phyloP scores from a whole-genome alignment of 116 monocot species.

The Iris pallida region DNA sequence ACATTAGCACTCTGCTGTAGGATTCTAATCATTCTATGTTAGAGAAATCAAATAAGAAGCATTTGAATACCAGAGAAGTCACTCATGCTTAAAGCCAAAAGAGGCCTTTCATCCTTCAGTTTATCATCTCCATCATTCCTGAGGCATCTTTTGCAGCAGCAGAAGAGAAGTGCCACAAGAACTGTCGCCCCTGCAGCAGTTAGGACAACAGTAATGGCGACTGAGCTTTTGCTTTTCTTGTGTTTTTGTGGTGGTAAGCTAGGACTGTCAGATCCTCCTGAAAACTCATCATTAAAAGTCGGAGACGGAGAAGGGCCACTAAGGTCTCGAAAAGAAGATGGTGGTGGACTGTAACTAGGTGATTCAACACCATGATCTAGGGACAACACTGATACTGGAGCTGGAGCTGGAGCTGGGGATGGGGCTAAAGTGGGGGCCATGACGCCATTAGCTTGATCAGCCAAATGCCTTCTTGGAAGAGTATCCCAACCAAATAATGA shows the following conservation, averaged over 20 bases:
- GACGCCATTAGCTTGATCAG: conserved; percentile 11
- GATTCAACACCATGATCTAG: conserved; percentile 6
- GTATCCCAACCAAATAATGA: conserved; percentile 11
- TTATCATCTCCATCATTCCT: conserved; percentile 8
- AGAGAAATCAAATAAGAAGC: neutral
- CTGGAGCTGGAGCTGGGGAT: conserved; percentile 2
- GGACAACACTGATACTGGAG: neutral
- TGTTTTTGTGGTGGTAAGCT: conserved; percentile 12
- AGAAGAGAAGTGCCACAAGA: conserved; percentile 29
- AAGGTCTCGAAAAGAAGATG: conserved; percentile 6
- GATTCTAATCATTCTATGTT: conserved; percentile 1
- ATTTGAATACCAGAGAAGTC: conserved; percentile 54
- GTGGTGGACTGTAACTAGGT: conserved; percentile 4
- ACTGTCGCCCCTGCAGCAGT: conserved; percentile 29
- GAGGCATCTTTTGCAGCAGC: conserved; percentile 33
- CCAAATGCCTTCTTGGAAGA: conserved; percentile 30
- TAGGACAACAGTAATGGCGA: conserved; percentile 37
- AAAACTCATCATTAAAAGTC: neutral
- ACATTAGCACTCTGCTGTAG: conserved; percentile 2
- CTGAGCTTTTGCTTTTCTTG: conserved; percentile 12
- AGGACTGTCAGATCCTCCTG: neutral
- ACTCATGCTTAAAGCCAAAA: conserved; percentile 45
- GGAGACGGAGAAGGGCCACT: conserved; percentile 4
- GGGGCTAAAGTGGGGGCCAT: neutral
- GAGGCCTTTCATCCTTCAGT: conserved; percentile 53